Conservation (phyloP, 768 basidiomycete genomes). For the Mycena vitilis region DNA sequence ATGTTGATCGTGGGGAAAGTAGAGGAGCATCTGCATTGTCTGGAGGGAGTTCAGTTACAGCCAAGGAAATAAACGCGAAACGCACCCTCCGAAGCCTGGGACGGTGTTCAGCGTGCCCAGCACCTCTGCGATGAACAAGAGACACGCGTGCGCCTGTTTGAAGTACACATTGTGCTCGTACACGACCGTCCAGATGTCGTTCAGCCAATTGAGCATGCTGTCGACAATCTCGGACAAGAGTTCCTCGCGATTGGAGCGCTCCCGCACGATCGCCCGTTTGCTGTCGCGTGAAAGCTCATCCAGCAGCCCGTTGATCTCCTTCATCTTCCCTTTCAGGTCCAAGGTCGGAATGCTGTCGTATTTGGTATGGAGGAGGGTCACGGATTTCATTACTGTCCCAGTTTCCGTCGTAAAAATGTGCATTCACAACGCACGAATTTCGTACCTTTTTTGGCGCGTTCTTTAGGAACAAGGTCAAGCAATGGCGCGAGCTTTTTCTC, state of each 20-base stretch:
- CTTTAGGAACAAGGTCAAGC: constrained; percentile 55
- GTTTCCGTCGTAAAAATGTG: neutral
- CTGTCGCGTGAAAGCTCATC: constrained; percentile 65
- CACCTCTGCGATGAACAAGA: constrained; percentile 50
- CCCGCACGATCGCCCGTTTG: constrained; percentile 64
- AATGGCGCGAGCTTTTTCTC: constrained; percentile 63
- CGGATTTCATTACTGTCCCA: constrained; percentile 49
- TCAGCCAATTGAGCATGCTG: constrained; percentile 68
- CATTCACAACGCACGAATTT: neutral
- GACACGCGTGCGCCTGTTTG: constrained; percentile 63
- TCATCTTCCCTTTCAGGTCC: constrained; percentile 64
- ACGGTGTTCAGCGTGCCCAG: constrained; percentile 55
- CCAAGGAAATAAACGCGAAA: neutral
- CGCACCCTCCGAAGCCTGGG: constrained; percentile 54
- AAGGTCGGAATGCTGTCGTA: constrained; percentile 59
- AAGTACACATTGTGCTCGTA: constrained; percentile 70
- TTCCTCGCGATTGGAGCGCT: constrained; percentile 65
- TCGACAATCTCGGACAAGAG: constrained; percentile 67
- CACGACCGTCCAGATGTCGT: constrained; percentile 70
- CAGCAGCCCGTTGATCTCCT: constrained; percentile 64
- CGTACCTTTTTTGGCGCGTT: constrained; percentile 51
- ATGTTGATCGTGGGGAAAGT: constrained; percentile 60
- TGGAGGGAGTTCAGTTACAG: constrained; percentile 38
- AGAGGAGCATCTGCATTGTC: constrained; percentile 65
- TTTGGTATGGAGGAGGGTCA: constrained; percentile 51